Conservation (phyloP, 768 basidiomycete species). For the Tubosaeta sp. region DNA sequence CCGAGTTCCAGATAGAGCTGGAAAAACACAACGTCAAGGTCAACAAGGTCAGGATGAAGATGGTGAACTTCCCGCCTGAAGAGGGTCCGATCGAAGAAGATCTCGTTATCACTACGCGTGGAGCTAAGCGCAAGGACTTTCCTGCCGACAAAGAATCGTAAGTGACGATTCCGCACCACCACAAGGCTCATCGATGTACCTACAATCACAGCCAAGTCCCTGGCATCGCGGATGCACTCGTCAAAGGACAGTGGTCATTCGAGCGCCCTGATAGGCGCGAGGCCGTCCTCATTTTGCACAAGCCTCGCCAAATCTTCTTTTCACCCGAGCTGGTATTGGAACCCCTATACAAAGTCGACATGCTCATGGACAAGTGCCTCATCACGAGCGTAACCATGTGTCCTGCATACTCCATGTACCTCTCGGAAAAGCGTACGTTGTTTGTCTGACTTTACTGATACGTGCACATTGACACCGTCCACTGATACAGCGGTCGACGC, state of each 20-base stretch:
- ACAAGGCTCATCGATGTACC: not conserved
- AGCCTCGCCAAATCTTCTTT: slow-evolving; percentile 20
- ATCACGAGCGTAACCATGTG: slow-evolving; percentile 31
- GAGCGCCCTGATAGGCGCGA: slow-evolving; percentile 19
- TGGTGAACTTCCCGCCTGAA: slow-evolving; percentile 16
- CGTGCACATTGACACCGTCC: not conserved
- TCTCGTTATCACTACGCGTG: slow-evolving; percentile 22
- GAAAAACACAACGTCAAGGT: slow-evolving; percentile 8
- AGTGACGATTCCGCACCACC: not conserved
- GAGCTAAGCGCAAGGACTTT: slow-evolving; percentile 13
- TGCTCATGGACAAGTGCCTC: slow-evolving; percentile 26
- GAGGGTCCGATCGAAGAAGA: slow-evolving; percentile 18
- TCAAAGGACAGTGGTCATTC: slow-evolving; percentile 33
- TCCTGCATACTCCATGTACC: slow-evolving; percentile 31
- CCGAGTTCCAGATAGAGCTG: slow-evolving; percentile 15
- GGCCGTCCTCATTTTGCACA: slow-evolving; percentile 31
- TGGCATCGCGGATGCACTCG: slow-evolving; percentile 21
- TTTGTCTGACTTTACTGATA: not conserved
- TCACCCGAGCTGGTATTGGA: slow-evolving; percentile 22
- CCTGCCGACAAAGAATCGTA: slow-evolving; percentile 14
- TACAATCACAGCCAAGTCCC: slow-evolving; percentile 6
- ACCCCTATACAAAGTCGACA: slow-evolving; percentile 21
- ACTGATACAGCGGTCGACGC: slow-evolving; percentile 7
- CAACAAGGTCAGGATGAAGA: slow-evolving; percentile 4
- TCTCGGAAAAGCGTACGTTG: slow-evolving; percentile 22